These are phyloP conservation scores for Fistulinella prunicolor DNA, from an alignment of 768 basidiomycete genomes.

Conservation along the genomic window DNA sequence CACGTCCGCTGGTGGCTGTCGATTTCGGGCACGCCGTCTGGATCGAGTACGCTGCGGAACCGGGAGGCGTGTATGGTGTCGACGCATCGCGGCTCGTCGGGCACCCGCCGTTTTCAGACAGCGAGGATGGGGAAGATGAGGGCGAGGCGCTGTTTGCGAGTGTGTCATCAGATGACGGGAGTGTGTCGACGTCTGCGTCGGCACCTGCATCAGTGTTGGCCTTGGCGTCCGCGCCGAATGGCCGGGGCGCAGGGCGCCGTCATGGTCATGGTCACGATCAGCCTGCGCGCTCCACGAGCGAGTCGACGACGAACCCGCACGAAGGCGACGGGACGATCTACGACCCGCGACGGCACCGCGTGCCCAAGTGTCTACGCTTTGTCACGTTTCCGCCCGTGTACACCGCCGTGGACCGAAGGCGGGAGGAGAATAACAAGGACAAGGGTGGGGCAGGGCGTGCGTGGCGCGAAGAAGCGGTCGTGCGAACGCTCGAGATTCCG, in stretches of 20 bases:
- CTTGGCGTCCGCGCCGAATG: constrained; percentile 4
- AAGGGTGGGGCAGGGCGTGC: constrained; percentile 13
- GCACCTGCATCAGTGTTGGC: background rate
- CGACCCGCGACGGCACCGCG: constrained; percentile 28
- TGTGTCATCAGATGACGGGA: constrained; percentile 12
- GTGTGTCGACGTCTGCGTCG: background rate
- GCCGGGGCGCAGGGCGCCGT: background rate
- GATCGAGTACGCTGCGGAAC: constrained; percentile 55
- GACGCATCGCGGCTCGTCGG: constrained; percentile 30
- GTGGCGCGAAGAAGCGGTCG: constrained; percentile 41
- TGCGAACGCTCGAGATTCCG: constrained; percentile 61
- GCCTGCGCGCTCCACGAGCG: constrained; percentile 1
- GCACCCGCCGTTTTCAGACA: constrained; percentile 24
- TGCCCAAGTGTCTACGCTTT: constrained; percentile 57
- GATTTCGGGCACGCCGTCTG: constrained; percentile 88
- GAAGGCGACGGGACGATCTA: constrained; percentile 19
- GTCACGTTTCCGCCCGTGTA: constrained; percentile 62
- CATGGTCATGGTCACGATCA: background rate
- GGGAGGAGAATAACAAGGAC: constrained; percentile 11
- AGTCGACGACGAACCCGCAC: constrained; percentile 11
- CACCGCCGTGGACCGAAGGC: constrained; percentile 15
- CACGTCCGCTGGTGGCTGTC: constrained; percentile 72
- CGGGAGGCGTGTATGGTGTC: constrained; percentile 27
- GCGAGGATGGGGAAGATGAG: constrained; percentile 24
- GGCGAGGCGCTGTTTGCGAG: constrained; percentile 13